Evolutionary conservation across 352 stramenopile genomes (phyloP).

Genomic region (Phytophthora macrochlamydospora): DNA sequence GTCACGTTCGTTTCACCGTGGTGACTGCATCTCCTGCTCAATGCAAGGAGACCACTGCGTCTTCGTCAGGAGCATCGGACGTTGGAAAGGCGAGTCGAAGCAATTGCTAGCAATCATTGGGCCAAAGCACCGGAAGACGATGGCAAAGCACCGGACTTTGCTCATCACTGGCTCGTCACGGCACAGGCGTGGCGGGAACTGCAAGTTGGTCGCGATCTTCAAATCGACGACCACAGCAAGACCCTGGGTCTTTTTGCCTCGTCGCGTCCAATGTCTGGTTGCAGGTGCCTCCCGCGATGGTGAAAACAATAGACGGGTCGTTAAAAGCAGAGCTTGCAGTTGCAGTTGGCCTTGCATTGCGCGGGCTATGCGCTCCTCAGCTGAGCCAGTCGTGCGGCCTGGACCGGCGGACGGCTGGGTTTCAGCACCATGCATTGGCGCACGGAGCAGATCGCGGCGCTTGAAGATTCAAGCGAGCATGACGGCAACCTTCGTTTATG

Average conservation of each 20-base stretch:
- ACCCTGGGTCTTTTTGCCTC: not conserved
- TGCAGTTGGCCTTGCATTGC: not conserved
- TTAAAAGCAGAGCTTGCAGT: not conserved
- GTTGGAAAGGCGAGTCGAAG: too few species aligned
- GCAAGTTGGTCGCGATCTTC: not conserved
- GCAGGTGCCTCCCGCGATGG: not conserved
- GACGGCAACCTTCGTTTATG: not conserved
- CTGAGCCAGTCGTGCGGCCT: not conserved
- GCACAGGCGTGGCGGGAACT: not conserved
- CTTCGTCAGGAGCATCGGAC: too few species aligned
- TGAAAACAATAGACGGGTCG: conserved; percentile 1
- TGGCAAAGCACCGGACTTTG: too few species aligned
- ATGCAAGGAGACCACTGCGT: too few species aligned
- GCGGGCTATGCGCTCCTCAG: not conserved
- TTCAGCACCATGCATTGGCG: not conserved
- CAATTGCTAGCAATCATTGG: too few species aligned
- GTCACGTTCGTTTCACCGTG: too few species aligned
- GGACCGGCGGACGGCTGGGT: not conserved
- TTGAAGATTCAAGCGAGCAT: not conserved
- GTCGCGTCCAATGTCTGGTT: not conserved
- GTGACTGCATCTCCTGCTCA: too few species aligned
- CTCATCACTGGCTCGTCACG: not conserved
- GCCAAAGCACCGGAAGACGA: too few species aligned
- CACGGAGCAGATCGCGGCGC: not conserved
- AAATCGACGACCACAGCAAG: not conserved